Percentiles rank a stretch among this genome's conserved stretches.
phyloP scores from a whole-genome alignment of 305 asterid genomes.

The Ajuga reptans region DNA sequence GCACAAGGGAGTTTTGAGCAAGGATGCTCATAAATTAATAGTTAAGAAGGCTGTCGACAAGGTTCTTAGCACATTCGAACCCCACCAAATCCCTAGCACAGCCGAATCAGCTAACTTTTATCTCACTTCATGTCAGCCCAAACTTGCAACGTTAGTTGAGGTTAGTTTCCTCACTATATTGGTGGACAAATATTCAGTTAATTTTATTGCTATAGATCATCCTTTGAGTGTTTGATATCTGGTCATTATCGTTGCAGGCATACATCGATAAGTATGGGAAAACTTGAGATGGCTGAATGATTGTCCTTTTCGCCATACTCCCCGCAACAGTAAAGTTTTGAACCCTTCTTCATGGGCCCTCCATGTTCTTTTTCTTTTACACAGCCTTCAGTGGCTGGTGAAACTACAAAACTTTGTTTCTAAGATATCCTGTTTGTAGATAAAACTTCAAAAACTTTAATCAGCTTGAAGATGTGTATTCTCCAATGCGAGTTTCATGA shows the following conservation, averaged over 20 bases:
- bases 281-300: slow-evolving; percentile 31
- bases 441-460: slow-evolving; percentile 11
- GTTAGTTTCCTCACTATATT: slow-evolving; percentile 43
- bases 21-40: slow-evolving; percentile 71
- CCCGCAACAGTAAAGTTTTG: slow-evolving; percentile 24
- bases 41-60: slow-evolving; percentile 71
- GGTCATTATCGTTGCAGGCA: slow-evolving; percentile 59
- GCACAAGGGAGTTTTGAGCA: slow-evolving; percentile 69
- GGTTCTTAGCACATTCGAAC: slow-evolving; percentile 56
- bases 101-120: slow-evolving; percentile 48
- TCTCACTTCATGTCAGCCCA: slow-evolving; percentile 49
- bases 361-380: not conserved
- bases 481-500: slow-evolving; percentile 14
- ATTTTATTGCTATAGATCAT: slow-evolving; percentile 5
- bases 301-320: slow-evolving; percentile 18
- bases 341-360: slow-evolving; percentile 24
- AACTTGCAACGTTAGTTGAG: slow-evolving; percentile 75
- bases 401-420: slow-evolving; percentile 19
- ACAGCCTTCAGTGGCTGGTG: slow-evolving; percentile 17
- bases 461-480: slow-evolving; percentile 19
- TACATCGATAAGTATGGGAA: slow-evolving; percentile 64
- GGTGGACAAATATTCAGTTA: slow-evolving; percentile 17
- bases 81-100: slow-evolving; percentile 63
- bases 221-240: slow-evolving; percentile 24
- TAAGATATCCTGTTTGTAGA: slow-evolving; percentile 17